Base-by-base conservation (phyloP, 495 filamentous ascomycete species). In the Podospora conica region DNA sequence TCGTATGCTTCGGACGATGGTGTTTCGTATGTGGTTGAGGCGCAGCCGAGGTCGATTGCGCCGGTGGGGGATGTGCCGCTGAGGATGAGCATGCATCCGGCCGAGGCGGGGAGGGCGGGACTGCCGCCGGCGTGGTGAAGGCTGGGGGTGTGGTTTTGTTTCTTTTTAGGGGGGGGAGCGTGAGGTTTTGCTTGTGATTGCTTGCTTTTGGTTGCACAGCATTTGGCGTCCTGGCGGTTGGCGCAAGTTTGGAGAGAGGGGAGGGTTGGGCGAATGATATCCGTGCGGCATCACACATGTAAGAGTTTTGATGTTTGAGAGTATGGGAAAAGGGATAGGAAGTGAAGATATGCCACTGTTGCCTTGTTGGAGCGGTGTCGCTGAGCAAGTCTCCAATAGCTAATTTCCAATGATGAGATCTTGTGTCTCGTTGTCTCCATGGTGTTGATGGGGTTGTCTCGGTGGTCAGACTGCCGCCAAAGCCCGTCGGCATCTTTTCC, bases 1-100 rank as follows among this genome's bases (percentile, higher is more conserved):
- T 90, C 87, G 24, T 92, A 91, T 71, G 77, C 82, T 20, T 90
- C 87, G 0, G 89, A 91, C 21, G 85, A 92, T 66, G 89, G 89
- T 0, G 80, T 92, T 18, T 80, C 81, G 55, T 91, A 91, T 68
- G 86, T 87, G 22, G 80, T 90, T 18, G 83, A 86, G 61, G 87
- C 87, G 9, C 79, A 80, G 56, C 86, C 85, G 23, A 70, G 85
- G 67, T 85, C 82, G 9, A 80, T 82, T 15, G 80, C 77, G 8
- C 81, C 82, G 15, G 73, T 74, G 12, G 63, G 63, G 1, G 75
- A 82, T 18, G 73, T 79, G 6, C 78, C 81, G 31, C 70, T 82
- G 61, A 77, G 79, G 27, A 56, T 55, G 20, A 24, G 21, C 28
- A 27, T 57, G 63, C 83, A 84, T 66, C 80, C 83, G 9, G 78